A percentile compares a stretch with the other conserved stretches of the same genome.
Evolutionary conservation across 805 yeast species (phyloP).

Genomic region (Saturnispora diversa): DNA sequence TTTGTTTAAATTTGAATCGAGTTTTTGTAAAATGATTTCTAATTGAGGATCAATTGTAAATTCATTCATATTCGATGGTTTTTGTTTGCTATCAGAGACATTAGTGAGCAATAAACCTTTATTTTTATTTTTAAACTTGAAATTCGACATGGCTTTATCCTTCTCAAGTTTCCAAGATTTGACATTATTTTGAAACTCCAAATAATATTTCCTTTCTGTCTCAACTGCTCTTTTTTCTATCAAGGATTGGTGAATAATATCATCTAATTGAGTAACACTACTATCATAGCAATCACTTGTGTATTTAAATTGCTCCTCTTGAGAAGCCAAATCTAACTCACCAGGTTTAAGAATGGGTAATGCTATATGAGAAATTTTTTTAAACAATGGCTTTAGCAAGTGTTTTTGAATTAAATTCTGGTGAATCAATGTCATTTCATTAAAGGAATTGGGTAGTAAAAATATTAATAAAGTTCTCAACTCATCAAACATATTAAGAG

Average conservation of each 20-base stretch:
- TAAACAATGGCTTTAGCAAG: constrained; percentile 20
- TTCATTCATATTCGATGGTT: constrained; percentile 1
- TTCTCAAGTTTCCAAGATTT: constrained; percentile 14
- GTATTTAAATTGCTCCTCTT: constrained; percentile 19
- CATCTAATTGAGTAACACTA: constrained; percentile 24
- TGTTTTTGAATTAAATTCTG: constrained; percentile 13
- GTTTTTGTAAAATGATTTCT: neutral
- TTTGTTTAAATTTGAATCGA: neutral
- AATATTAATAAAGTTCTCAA: constrained; percentile 10
- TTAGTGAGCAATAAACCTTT: too few species aligned
- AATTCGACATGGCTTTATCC: constrained; percentile 13
- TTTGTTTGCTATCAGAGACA: too few species aligned
- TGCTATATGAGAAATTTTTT: constrained; percentile 17
- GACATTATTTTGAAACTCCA: constrained; percentile 16
- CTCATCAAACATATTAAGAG: constrained; percentile 5
- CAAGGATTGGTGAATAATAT: constrained; percentile 18
- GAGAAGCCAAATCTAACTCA: constrained; percentile 23
- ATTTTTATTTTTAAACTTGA: constrained; percentile 5
- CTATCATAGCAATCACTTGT: constrained; percentile 23
- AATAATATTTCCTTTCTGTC: constrained; percentile 19
- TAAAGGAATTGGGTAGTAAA: constrained; percentile 9
- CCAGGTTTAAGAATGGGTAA: constrained; percentile 23
- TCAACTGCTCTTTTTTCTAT: constrained; percentile 18
- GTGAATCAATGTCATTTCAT: neutral
- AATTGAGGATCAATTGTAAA: constrained; percentile 11